A percentile compares a stretch with the other conserved stretches of the same genome.
phyloP scores from a whole-genome alignment of 768 basidiomycete genomes.

The Amanita subjunquillea region DNA sequence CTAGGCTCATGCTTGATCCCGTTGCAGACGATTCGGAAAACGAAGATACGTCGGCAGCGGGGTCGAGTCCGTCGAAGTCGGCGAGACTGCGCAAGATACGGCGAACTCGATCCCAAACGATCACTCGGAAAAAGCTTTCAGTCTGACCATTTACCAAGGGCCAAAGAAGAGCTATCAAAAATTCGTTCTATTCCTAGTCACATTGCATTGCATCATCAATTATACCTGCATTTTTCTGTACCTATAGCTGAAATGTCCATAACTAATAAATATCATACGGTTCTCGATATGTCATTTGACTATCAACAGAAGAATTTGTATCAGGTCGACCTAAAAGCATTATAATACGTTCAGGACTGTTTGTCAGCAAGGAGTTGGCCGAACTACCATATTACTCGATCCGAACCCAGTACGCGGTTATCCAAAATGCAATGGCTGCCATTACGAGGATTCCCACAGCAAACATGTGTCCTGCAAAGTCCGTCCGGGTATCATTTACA shows the following conservation, averaged over 20 bases:
- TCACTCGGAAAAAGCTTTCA: neutral
- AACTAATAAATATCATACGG: too few species aligned
- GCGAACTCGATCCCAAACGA: neutral
- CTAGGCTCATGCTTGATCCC: neutral
- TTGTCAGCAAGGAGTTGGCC: too few species aligned
- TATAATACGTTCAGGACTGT: too few species aligned
- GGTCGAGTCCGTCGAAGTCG: neutral
- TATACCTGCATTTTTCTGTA: neutral
- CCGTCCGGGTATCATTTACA: constrained; percentile 59
- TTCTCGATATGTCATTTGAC: too few species aligned
- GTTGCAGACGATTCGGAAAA: neutral
- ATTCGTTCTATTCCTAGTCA: neutral
- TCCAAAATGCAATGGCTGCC: neutral
- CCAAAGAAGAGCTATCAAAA: neutral
- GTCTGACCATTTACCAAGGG: neutral
- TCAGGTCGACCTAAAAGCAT: too few species aligned
- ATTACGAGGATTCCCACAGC: neutral
- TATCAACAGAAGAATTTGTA: too few species aligned
- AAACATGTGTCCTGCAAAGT: constrained; percentile 22
- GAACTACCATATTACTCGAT: neutral
- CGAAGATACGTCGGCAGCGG: neutral
- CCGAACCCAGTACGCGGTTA: neutral
- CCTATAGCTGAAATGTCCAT: neutral
- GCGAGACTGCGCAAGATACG: neutral
- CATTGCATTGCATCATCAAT: neutral